These are phyloP conservation scores for Heterobasidion parviporum DNA, from an alignment of 1,284 basidiomycete species.

Conservation along the genomic window DNA sequence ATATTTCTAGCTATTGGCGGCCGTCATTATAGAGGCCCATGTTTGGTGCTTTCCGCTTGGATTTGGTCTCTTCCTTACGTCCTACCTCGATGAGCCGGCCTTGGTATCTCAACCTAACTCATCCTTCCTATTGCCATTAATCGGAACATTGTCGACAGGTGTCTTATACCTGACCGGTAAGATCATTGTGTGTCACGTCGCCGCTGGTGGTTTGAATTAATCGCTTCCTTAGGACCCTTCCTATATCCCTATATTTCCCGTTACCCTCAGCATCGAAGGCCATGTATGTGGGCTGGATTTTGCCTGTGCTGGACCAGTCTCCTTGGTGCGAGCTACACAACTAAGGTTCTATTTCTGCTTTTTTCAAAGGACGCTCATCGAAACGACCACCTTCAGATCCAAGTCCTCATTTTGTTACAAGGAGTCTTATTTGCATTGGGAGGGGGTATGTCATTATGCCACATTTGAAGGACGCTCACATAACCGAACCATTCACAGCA, in stretches of 20 bases:
- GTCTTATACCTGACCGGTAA: slow-evolving; percentile 27
- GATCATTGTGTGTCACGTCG: neutral
- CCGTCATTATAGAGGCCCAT: slow-evolving; percentile 26
- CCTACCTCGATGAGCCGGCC: slow-evolving; percentile 22
- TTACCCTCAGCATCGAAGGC: slow-evolving; percentile 21
- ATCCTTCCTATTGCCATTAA: slow-evolving; percentile 23
- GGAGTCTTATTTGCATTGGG: slow-evolving; percentile 22
- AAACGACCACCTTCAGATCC: slow-evolving; percentile 15
- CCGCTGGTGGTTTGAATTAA: neutral
- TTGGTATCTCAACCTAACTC: slow-evolving; percentile 19
- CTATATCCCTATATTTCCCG: slow-evolving; percentile 21
- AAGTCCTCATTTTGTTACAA: slow-evolving; percentile 20
- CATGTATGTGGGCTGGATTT: slow-evolving; percentile 23
- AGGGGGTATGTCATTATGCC: slow-evolving; percentile 14
- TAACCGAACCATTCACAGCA: neutral
- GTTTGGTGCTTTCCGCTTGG: slow-evolving; percentile 29
- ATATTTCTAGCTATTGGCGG: slow-evolving; percentile 20
- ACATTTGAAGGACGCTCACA: neutral
- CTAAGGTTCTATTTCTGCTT: slow-evolving; percentile 14
- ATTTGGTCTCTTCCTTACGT: slow-evolving; percentile 26
- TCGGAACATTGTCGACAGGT: slow-evolving; percentile 23
- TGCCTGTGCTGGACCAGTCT: slow-evolving; percentile 22
- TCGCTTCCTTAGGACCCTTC: slow-evolving; percentile 13
- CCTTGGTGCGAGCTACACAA: slow-evolving; percentile 27
- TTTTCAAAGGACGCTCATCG: neutral